Percentiles rank a stretch among this genome's conserved stretches.
Conservation (phyloP, 2,329 filamentous ascomycete genomes). For the Rutstroemia sp. region DNA sequence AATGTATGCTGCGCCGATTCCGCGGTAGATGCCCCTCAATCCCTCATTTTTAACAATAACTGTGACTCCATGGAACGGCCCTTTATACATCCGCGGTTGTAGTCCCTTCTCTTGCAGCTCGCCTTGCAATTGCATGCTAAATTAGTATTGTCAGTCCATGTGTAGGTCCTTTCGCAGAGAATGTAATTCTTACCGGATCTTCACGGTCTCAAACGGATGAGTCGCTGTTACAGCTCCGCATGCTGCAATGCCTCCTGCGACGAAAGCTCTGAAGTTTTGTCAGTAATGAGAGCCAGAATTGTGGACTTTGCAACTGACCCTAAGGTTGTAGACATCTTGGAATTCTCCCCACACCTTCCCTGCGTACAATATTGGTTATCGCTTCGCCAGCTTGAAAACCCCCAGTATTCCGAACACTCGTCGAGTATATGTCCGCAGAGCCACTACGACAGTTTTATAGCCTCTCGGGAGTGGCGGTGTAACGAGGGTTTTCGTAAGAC, state of each 20-base stretch:
- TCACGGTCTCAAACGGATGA: slow-evolving; percentile 97
- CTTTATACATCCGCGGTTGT: slow-evolving; percentile 81
- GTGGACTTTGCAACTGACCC: slow-evolving; percentile 31
- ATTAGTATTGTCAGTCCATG: slow-evolving; percentile 9
- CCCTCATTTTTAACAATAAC: slow-evolving; percentile 92
- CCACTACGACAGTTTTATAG: background rate
- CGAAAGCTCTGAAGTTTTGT: slow-evolving; percentile 57
- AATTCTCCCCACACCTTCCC: slow-evolving; percentile 17
- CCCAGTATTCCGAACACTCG: background rate
- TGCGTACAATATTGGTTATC: slow-evolving; percentile 10
- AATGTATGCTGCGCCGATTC: slow-evolving; percentile 85
- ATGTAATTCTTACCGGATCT: slow-evolving; percentile 66
- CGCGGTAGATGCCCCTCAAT: slow-evolving; percentile 74
- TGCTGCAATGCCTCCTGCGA: slow-evolving; percentile 92
- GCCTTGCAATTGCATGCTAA: slow-evolving; percentile 88
- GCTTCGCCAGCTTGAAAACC: slow-evolving; percentile 13
- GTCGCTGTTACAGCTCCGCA: slow-evolving; percentile 97
- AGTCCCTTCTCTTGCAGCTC: slow-evolving; percentile 83
- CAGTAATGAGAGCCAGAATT: slow-evolving; percentile 14
- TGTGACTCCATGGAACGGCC: slow-evolving; percentile 82
- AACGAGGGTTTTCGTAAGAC: background rate
- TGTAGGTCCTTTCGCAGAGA: background rate
- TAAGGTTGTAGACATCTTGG: slow-evolving; percentile 45
- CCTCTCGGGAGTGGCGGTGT: background rate
- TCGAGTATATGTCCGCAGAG: background rate